Evolutionary conservation across 768 basidiomycete genomes (phyloP), one percentile per base, ranked within the genome.

Genomic region (Lactarius trivialis): DNA sequence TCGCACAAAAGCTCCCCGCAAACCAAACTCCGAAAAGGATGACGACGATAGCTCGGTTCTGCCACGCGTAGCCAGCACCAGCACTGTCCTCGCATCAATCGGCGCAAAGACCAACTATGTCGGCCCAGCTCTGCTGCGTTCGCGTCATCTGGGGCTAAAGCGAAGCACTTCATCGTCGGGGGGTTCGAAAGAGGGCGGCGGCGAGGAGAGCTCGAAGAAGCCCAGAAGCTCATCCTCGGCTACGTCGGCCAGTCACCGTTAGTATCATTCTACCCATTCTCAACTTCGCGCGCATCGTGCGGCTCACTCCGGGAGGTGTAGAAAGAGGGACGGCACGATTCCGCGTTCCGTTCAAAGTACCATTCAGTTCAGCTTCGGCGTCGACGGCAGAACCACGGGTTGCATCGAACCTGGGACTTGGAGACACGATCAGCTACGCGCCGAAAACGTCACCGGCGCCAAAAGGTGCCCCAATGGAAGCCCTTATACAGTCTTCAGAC

Each of bases 301-400:
- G 12, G 9, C 24, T 54, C 34, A 53, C 65, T 3, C 1, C 3
- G 15, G 24, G 17, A 43, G 28, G 30, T 19, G 24, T 37, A 56
- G 53, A 21, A 9, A 60, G 32, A 39, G 45, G 49, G 41, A 53
- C 15, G 1, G 19, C 60, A 37, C 67, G 60, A 15, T 68, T 71
- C 64, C 76, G 73, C 58, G 69, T 69, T 1, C 75, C 78, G 1
- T 75, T 74, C 67, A 76, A 68, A 55, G 69, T 68, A 0, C 70
- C 73, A 7, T 45, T 67, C 7, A 68, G 65, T 53, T 54, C 45
- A 19, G 36, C 55, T 21, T 19, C 43, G 49, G 28, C 56, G 21
- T 34, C 48, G 49, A 52, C 28, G 37, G 53, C 41, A n/a, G 24
- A 33, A 39, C 54, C 6, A 45, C 39, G 19, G 7, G 34, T 32